A percentile compares a stretch with the other conserved stretches of the same genome.
Evolutionary conservation across 139 green algal species (phyloP).

Genomic region (Chlorella sorokiniana): DNA sequence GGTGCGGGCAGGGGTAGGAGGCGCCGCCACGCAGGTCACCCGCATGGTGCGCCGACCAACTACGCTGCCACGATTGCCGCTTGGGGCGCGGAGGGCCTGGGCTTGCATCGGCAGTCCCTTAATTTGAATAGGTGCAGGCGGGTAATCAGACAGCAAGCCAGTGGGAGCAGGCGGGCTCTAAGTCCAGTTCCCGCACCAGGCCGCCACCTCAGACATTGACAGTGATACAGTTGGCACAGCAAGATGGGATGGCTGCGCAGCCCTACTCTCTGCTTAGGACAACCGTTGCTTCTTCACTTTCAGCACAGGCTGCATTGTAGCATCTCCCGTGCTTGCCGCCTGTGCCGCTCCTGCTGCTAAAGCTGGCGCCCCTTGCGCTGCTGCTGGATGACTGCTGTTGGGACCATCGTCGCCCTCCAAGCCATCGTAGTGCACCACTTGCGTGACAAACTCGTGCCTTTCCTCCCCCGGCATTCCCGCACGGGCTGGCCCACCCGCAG

Average conservation of each 20-base stretch:
- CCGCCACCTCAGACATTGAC: too few species aligned
- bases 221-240: too few species aligned
- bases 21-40: background rate
- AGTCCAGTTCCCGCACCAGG: too few species aligned
- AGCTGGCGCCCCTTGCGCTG: background rate
- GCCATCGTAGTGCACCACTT: constrained; percentile 9
- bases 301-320: background rate
- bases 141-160: too few species aligned
- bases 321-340: background rate
- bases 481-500: background rate
- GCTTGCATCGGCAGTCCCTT: too few species aligned
- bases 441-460: constrained; percentile 26
- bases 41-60: background rate
- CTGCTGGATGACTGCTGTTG: background rate
- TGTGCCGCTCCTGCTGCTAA: background rate
- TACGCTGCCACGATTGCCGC: background rate
- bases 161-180: too few species aligned
- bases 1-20: constrained; percentile 39
- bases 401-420: background rate
- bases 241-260: background rate
- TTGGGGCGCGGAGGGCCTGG: background rate
- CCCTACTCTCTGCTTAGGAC: background rate
- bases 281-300: constrained; percentile 15
- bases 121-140: too few species aligned
- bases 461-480: background rate